These are phyloP conservation scores for Aureobasidium sp. DNA, from an alignment of 2,329 filamentous ascomycete genomes.

Conservation along the genomic window DNA sequence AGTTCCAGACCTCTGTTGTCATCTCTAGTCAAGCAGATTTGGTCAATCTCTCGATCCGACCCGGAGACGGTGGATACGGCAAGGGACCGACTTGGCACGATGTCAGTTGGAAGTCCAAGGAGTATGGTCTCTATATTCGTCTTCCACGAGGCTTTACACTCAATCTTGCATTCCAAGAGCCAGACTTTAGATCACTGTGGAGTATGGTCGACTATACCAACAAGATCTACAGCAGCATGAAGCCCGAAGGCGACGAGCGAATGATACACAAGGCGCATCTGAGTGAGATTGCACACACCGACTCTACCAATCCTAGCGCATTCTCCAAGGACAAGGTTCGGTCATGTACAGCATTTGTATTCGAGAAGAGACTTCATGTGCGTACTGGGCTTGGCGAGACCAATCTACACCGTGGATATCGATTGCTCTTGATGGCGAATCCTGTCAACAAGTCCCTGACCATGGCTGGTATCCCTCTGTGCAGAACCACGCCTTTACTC, in stretches of 20 bases:
- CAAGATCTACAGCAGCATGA: slow-evolving; percentile 66
- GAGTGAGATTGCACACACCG: slow-evolving; percentile 73
- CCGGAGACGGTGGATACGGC: slow-evolving; percentile 43
- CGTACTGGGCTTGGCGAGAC: slow-evolving; percentile 66
- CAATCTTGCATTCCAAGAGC: slow-evolving; percentile 61
- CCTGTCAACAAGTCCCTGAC: slow-evolving; percentile 71
- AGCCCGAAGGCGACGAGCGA: slow-evolving; percentile 61
- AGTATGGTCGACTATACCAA: slow-evolving; percentile 79
- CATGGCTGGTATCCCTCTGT: slow-evolving; percentile 64
- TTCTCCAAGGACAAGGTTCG: slow-evolving; percentile 71
- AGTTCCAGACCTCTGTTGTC: slow-evolving; percentile 63
- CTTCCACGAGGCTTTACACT: slow-evolving; percentile 71
- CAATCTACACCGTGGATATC: slow-evolving; percentile 69
- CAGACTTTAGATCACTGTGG: slow-evolving; percentile 74
- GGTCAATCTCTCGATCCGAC: slow-evolving; percentile 66
- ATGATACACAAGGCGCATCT: slow-evolving; percentile 63
- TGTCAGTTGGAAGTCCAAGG: slow-evolving; percentile 68
- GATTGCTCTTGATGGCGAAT: slow-evolving; percentile 70
- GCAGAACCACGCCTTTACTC: slow-evolving; percentile 60
- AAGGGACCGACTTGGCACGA: slow-evolving; percentile 72
- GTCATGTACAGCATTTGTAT: slow-evolving; percentile 66
- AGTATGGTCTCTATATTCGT: slow-evolving; percentile 58
- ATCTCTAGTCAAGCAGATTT: slow-evolving; percentile 74
- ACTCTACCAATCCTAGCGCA: slow-evolving; percentile 59
- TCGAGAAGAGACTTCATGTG: slow-evolving; percentile 63